Percentiles rank a stretch among this genome's conserved stretches.
These are phyloP conservation scores for Ambrosiella beaveri DNA, from an alignment of 2,329 filamentous ascomycete species.

Conservation along the genomic window DNA sequence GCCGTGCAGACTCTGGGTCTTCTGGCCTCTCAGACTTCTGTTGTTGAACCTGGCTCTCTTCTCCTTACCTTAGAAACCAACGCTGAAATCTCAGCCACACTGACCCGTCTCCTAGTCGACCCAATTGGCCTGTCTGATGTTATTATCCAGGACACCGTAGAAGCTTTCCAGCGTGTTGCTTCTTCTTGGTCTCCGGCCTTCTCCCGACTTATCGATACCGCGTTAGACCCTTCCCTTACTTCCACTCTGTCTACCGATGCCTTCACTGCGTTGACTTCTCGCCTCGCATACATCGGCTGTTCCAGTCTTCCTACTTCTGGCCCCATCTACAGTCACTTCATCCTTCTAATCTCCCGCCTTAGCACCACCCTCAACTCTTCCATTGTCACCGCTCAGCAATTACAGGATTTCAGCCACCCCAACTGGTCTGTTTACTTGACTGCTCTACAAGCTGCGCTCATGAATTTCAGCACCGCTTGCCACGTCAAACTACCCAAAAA, in stretches of 20 bases:
- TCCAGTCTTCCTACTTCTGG: constrained; percentile 22
- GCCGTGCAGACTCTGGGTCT: constrained; percentile 30
- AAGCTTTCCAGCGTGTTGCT: constrained; percentile 25
- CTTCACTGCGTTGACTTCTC: constrained; percentile 24
- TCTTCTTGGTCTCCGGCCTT: constrained; percentile 23
- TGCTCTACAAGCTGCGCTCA: constrained; percentile 19
- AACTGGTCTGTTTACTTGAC: constrained; percentile 14
- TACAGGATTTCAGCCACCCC: neutral
- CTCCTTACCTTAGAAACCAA: constrained; percentile 22
- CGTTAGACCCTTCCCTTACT: neutral
- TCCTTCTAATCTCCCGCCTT: constrained; percentile 20
- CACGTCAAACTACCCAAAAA: constrained; percentile 12
- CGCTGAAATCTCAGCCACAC: constrained; percentile 22
- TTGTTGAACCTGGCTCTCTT: constrained; percentile 16
- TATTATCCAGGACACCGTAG: constrained; percentile 25
- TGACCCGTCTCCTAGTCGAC: constrained; percentile 17
- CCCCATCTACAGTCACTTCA: constrained; percentile 23
- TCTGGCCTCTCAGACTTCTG: constrained; percentile 25
- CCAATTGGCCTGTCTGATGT: constrained; percentile 19
- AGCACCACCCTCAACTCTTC: constrained; percentile 1
- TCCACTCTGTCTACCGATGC: constrained; percentile 14
- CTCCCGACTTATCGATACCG: constrained; percentile 14
- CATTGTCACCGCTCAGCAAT: constrained; percentile 1
- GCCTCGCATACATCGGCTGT: constrained; percentile 33
- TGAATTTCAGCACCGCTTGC: constrained; percentile 27